Evolutionary conservation across 192 early-diverging fungal genomes (phyloP).

Genomic region (Linnemannia exigua): DNA sequence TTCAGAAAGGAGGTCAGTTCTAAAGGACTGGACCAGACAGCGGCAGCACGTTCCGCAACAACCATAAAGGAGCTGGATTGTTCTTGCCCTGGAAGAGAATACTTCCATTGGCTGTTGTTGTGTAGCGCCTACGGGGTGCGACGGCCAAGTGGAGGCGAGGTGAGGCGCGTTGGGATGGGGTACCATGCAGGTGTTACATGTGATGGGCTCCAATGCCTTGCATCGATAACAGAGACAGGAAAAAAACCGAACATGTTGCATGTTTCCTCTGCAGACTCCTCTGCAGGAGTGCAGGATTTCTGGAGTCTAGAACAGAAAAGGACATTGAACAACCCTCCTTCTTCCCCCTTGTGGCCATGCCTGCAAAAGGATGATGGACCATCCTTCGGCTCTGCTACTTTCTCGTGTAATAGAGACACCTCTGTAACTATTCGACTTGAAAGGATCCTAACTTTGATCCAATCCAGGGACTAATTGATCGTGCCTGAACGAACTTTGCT

Average conservation of each 20-base stretch:
- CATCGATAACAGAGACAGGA: neutral
- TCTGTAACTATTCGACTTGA: neutral
- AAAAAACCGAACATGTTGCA: neutral
- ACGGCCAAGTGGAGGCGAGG: too few species aligned
- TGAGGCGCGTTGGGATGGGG: neutral
- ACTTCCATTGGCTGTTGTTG: neutral
- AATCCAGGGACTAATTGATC: neutral
- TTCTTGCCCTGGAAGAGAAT: neutral
- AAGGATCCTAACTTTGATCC: neutral
- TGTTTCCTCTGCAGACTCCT: neutral
- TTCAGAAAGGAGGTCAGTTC: neutral
- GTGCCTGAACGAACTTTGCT: neutral
- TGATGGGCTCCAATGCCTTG: slow-evolving; percentile 9
- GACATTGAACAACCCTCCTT: neutral
- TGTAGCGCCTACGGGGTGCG: too few species aligned
- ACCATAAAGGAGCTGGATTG: neutral
- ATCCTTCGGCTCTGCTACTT: neutral
- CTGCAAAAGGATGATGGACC: neutral
- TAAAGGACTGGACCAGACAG: neutral
- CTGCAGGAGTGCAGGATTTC: neutral
- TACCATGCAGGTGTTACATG: slow-evolving; percentile 1
- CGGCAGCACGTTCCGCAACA: neutral
- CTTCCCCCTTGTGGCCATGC: too few species aligned
- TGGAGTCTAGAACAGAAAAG: slow-evolving; percentile 9
- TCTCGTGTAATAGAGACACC: neutral